Conservation (phyloP, 2,329 filamentous ascomycete genomes). For the Nothophoma quercina region DNA sequence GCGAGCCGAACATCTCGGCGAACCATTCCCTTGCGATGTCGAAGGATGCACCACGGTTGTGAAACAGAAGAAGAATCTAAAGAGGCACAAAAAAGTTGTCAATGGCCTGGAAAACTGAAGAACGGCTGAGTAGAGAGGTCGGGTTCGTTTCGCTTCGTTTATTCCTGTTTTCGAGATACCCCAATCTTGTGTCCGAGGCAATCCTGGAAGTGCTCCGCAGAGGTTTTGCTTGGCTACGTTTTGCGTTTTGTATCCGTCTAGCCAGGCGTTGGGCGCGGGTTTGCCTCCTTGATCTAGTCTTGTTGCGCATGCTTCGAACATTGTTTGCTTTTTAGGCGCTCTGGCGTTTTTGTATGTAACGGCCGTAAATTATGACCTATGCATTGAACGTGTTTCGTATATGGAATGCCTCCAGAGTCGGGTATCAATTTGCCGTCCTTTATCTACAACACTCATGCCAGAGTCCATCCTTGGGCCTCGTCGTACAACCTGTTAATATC, state of each 20-base stretch:
- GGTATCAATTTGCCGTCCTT: background rate
- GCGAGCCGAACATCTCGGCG: constrained; percentile 2
- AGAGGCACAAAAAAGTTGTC: constrained; percentile 19
- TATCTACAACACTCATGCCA: background rate
- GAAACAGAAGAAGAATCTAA: constrained; percentile 19
- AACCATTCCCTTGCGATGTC: constrained; percentile 10
- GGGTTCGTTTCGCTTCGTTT: no score
- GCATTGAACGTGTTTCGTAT: background rate
- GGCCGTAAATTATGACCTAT: background rate
- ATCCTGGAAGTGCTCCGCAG: no score
- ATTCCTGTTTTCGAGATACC: no score
- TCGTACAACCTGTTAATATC: constrained; percentile 76
- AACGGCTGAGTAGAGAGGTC: no score
- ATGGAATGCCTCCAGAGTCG: background rate
- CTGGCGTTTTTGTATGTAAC: background rate
- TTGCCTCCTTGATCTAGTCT: no score
- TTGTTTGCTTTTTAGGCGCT: no score
- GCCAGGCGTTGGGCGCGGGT: no score
- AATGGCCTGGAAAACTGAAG: no score
- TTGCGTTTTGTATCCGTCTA: no score
- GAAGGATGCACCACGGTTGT: constrained; percentile 3
- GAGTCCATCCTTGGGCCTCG: constrained; percentile 38
- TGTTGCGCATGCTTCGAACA: no score
- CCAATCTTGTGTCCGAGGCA: no score
- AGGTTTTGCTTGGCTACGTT: no score